Conservation (phyloP, 1,284 basidiomycete species). For the Anthracocystis setariae region DNA sequence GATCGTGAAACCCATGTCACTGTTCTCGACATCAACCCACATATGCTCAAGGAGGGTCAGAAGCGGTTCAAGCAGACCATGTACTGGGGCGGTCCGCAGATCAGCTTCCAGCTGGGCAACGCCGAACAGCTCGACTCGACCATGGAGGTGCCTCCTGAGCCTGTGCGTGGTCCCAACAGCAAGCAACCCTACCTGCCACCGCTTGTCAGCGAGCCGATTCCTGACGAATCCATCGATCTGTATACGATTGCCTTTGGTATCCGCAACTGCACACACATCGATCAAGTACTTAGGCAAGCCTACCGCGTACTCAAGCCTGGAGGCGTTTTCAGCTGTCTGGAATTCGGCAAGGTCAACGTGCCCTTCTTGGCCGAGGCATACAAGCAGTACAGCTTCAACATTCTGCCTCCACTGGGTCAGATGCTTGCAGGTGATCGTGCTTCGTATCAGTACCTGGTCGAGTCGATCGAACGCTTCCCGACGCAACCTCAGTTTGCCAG, state of each 20-base stretch:
- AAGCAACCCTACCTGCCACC: conserved; percentile 58
- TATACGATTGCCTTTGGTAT: conserved; percentile 99
- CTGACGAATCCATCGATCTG: conserved; percentile 81
- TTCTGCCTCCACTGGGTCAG: conserved; percentile 93
- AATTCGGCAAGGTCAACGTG: conserved; percentile 94
- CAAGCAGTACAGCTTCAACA: conserved; percentile 93
- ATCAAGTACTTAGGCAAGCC: conserved; percentile 87
- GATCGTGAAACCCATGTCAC: conserved; percentile 79
- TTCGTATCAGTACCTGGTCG: conserved; percentile 92
- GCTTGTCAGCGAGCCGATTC: conserved; percentile 57
- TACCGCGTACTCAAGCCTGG: conserved; percentile 95
- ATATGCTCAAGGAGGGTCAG: conserved; percentile 94
- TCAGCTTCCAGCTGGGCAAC: conserved; percentile 91
- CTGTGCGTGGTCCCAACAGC: conserved; percentile 46
- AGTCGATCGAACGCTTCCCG: conserved; percentile 95
- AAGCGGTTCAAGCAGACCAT: conserved; percentile 73
- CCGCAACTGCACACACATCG: conserved; percentile 94
- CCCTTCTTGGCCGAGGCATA: conserved; percentile 88
- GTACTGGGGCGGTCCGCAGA: conserved; percentile 80
- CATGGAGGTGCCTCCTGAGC: conserved; percentile 48
- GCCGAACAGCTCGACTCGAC: conserved; percentile 77
- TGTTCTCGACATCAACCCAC: conserved; percentile 91
- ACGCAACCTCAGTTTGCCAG: conserved; percentile 86
- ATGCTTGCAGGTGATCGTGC: conserved; percentile 93
- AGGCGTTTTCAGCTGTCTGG: conserved; percentile 92